A percentile compares a stretch with the other conserved stretches of the same genome.
Conservation (phyloP, 2,329 filamentous ascomycete species). For the Fusarium piperis region DNA sequence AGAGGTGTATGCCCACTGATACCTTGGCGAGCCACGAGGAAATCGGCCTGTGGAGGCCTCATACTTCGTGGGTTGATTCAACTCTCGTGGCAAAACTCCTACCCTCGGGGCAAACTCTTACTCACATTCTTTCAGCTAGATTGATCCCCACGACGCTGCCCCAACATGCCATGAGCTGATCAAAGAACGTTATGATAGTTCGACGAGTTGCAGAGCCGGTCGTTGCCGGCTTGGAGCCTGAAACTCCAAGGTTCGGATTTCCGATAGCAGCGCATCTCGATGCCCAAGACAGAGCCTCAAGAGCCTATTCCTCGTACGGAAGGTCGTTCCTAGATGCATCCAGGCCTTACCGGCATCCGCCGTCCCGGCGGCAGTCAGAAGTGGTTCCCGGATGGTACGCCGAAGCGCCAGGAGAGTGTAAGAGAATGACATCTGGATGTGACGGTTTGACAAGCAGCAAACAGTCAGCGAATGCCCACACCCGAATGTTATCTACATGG, state of each 20-base stretch:
- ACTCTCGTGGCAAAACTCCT: not conserved
- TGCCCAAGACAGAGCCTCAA: constrained; percentile 11
- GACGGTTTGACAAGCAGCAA: not conserved
- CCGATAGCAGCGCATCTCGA: not conserved
- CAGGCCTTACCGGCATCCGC: not conserved
- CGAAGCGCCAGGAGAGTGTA: constrained; percentile 1
- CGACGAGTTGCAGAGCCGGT: not conserved
- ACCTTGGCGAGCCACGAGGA: not conserved
- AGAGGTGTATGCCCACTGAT: not conserved
- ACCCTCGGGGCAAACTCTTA: not conserved
- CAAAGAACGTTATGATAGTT: not conserved
- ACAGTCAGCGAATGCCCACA: constrained; percentile 1
- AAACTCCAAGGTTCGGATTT: not conserved
- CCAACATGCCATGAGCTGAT: not conserved
- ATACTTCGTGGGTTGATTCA: not conserved
- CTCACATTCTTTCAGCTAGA: not conserved
- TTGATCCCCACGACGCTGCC: not conserved
- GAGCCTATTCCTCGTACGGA: not conserved
- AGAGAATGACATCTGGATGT: not conserved
- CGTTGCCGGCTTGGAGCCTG: not conserved
- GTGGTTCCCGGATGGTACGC: not conserved
- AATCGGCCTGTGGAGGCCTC: not conserved
- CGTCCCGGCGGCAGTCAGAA: not conserved
- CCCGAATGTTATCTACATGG: constrained; percentile 6
- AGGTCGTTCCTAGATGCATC: not conserved